Evolutionary conservation across 2,329 filamentous ascomycete genomes (phyloP), one percentile per base, ranked within the genome.

Genomic region (Aaosphaeria pasadenensis): DNA sequence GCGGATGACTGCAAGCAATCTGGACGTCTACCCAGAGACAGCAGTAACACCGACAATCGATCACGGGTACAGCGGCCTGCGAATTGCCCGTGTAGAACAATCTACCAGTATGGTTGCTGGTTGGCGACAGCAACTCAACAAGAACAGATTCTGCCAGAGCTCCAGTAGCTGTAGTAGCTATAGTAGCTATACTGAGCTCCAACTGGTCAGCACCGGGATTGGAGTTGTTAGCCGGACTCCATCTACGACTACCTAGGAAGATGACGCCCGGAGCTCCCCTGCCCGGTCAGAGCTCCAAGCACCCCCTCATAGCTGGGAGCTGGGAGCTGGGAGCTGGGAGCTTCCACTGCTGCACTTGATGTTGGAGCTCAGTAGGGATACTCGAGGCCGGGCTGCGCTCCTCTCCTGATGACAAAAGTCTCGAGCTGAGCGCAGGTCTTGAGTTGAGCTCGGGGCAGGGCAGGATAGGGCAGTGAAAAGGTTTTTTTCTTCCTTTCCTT

Each of bases 11-110:
- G 41, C 41, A 32, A 32, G 39, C 47, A 49, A 45, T 52, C 35
- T 49, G 24, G 44, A 39, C 43, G 17, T 31, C 24, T n/a, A 6
- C 35, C 35, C 44, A 39, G 32, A 40, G 31, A 13, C 36, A 40
- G 39, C 30, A 52, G 39, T 30, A 30, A 30, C 47, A 46, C 42
- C 49, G 49, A 47, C 41, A 47, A 50, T 47, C 30, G 40, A 48
- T 46, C 35, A 46, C 42, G 44, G 30, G 39, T 46, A 33, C 29
- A 31, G 11, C 28, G 39, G 9, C 9, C 33, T 36, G 33, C 33
- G 33, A 9, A 36, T 36, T 11, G 9, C 33, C 33, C 33, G 33
- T 36, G 33, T 9, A 36, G 9, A 13, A 36, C 33, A 13, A 36
- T 11, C 9, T 9, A 36, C 9, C 9, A 13, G 33, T 13, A 9